A percentile compares a stretch with the other conserved stretches of the same genome.
phyloP scores from a whole-genome alignment of 1,284 basidiomycete genomes.

The Takashimella koratensis region DNA sequence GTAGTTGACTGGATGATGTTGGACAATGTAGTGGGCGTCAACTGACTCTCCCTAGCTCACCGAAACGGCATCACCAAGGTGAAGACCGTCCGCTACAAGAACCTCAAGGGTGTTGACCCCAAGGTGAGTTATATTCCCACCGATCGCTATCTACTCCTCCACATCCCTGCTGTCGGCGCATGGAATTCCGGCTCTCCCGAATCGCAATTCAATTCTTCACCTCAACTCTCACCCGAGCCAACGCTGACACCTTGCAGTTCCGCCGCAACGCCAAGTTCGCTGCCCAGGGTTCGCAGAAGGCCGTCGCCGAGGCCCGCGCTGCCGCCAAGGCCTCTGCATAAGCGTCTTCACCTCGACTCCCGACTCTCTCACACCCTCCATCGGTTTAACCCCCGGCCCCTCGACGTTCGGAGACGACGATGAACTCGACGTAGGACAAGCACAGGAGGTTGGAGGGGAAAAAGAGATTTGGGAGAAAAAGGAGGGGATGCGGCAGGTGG shows the following conservation, averaged over 20 bases:
- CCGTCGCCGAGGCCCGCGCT: conserved; percentile 33
- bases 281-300: conserved; percentile 49
- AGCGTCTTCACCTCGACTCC: no score
- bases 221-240: no score
- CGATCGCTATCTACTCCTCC: neutral
- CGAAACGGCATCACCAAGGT: conserved; percentile 92
- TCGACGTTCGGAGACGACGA: no score
- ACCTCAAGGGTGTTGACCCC: conserved; percentile 74
- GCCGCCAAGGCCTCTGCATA: conserved; percentile 30
- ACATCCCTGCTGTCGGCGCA: neutral
- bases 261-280: conserved; percentile 51
- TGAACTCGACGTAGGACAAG: no score
- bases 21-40: no score
- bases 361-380: no score
- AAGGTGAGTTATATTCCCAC: conserved; percentile 39
- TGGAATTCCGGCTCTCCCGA: neutral
- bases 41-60: conserved; percentile 76
- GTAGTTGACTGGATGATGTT: no score
- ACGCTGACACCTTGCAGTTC: conserved; percentile 47
- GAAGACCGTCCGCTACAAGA: conserved; percentile 70
- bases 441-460: neutral
- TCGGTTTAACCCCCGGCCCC: no score
- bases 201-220: neutral
- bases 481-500: no score
- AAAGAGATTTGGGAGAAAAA: no score